Base-by-base conservation (phyloP, 768 basidiomycete genomes). In the Crassisporium funariophilum region DNA sequence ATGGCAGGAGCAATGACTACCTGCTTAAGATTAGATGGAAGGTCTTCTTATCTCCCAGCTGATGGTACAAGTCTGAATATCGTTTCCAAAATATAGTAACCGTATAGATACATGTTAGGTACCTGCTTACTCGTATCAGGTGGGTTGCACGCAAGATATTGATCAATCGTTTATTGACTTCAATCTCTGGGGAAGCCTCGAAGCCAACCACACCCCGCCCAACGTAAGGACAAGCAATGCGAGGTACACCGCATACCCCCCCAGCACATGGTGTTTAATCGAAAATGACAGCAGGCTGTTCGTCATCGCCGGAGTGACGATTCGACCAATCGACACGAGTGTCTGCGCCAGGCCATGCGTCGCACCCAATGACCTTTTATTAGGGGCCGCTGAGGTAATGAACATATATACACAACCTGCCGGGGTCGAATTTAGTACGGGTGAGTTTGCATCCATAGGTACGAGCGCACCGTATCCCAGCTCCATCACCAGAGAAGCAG, bases 331-430 rank as follows among this genome's bases (percentile, higher is more conserved):
- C n/a, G 63, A 55, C 13, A 55, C 60, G 9, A 65, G 46, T 10
- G 60, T 63, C 46, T 65, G 63, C 2, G 55, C 58, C 1, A 77
- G 60, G 0, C 82, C 82, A 47, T 83, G 82, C 13, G 78, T 80
- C 1, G 76, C 73, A 2, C 82, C 82, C 6, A 83, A 65, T 12
- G 79, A 77, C 1, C 75, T 70, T 24, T 69, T 71, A 37, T 79
- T 80, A 4, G 83, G 81, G 4, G 82, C 66, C 9, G 79, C 68
- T 0, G 75, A 77, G 4, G 75, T 73, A 48, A 84, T 75, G 44
- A 73, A 81, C 40, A 84, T 80, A 46, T 62, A 66, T 16, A 63
- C 52, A 22, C 59, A 59, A 11, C 64, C 64, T 65, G 24, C 13
- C 21, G 0, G 24, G 39, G 15, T 17, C 11, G 12, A 19, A 1